Percentiles rank a stretch among this genome's conserved stretches.
Conservation (phyloP, 352 stramenopile genomes). For the Aphanomyces astaci region DNA sequence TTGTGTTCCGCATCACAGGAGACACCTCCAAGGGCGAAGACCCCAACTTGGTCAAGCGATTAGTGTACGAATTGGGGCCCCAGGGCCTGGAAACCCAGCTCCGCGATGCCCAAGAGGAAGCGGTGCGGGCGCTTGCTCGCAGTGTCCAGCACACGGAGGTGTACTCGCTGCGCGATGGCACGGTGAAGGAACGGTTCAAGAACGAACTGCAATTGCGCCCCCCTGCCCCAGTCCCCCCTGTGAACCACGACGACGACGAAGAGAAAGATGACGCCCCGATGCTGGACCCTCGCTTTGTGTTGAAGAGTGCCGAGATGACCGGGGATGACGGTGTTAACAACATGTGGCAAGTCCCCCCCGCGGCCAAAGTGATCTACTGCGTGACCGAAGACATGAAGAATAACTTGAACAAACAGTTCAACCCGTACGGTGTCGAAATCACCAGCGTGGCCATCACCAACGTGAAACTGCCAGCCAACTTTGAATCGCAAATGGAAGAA, state of each 20-base stretch:
- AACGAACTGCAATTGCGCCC: conserved; percentile 33
- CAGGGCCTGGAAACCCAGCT: conserved; percentile 82
- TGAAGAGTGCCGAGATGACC: conserved; percentile 27
- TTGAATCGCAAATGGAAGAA: conserved; percentile 60
- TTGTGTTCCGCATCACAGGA: conserved; percentile 87
- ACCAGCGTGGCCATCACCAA: conserved; percentile 68
- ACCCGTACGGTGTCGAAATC: conserved; percentile 66
- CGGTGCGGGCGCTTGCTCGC: conserved; percentile 66
- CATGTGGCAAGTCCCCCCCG: neutral
- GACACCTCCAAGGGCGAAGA: conserved; percentile 76
- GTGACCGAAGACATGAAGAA: conserved; percentile 64
- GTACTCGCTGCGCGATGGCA: conserved; percentile 72
- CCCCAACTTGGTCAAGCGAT: conserved; percentile 71
- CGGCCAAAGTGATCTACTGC: conserved; percentile 32
- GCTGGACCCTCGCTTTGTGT: neutral
- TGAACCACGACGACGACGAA: conserved; percentile 10
- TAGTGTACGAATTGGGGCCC: conserved; percentile 82
- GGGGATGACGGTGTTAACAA: conserved; percentile 27
- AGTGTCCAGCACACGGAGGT: conserved; percentile 84
- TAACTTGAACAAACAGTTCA: conserved; percentile 68
- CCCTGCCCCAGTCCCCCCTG: conserved; percentile 12
- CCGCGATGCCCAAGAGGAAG: conserved; percentile 71
- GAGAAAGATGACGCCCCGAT: neutral
- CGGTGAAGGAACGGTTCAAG: conserved; percentile 54
- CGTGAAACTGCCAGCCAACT: conserved; percentile 46